Conservation (phyloP, 2,329 filamentous ascomycete genomes). For the Monosporascus ibericus region DNA sequence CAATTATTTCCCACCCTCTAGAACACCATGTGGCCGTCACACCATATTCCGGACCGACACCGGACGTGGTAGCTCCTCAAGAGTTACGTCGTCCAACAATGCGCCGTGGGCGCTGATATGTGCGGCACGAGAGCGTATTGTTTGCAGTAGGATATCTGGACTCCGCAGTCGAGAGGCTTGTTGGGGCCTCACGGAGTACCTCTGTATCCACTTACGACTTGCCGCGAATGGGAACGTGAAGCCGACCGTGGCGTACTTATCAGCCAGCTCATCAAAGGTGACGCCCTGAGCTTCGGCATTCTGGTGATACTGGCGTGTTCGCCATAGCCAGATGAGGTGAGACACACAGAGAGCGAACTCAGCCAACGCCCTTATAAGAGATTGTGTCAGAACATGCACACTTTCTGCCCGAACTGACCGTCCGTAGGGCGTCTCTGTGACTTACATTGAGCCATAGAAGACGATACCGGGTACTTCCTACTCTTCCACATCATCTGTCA, state of each 20-base stretch:
- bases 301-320: neutral
- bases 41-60: no score
- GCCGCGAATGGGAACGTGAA: neutral
- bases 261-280: constrained; percentile 1
- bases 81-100: no score
- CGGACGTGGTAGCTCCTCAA: no score
- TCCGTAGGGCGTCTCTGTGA: neutral
- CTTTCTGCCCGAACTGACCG: neutral
- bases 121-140: no score
- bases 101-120: no score
- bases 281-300: neutral
- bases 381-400: neutral
- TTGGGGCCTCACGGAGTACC: no score
- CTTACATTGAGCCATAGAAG: neutral
- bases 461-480: neutral
- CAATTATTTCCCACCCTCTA: no score
- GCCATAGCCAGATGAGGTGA: neutral
- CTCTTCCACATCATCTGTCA: no score
- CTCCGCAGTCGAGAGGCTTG: no score
- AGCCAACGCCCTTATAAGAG: neutral
- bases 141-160: no score
- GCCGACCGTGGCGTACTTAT: neutral
- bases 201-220: neutral
- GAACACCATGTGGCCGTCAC: no score
- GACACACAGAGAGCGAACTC: neutral